A percentile compares a stretch with the other conserved stretches of the same genome.
Conservation (phyloP, 768 basidiomycete genomes). For the Russula sp. region DNA sequence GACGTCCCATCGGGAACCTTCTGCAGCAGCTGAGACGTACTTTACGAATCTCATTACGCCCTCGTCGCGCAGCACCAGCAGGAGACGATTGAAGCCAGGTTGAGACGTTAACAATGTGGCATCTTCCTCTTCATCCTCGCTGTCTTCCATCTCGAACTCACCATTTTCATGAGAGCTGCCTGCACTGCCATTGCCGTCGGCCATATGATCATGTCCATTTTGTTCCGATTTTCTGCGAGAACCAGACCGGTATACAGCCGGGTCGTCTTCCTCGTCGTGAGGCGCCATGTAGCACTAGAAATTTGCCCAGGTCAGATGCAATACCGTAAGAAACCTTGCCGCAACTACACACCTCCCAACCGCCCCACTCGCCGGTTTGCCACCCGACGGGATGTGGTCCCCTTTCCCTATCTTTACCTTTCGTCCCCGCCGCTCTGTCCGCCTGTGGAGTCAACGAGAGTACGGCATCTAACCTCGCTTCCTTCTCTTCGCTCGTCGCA, state of each 20-base stretch:
- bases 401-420: constrained; percentile 31
- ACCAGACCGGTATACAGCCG: constrained; percentile 78
- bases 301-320: constrained; percentile 1
- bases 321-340: background rate
- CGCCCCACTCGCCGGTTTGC: constrained; percentile 78
- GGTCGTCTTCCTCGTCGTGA: constrained; percentile 92
- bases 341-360: constrained; percentile 75
- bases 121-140: constrained; percentile 45
- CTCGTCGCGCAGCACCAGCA: constrained; percentile 88
- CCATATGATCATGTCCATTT: constrained; percentile 22
- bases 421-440: constrained; percentile 8
- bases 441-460: constrained; percentile 77
- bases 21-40: constrained; percentile 85
- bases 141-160: constrained; percentile 3
- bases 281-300: constrained; percentile 88
- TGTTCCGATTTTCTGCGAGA: constrained; percentile 24
- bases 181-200: constrained; percentile 22
- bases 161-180: constrained; percentile 20
- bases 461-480: constrained; percentile 79
- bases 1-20: constrained; percentile 90
- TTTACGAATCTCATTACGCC: constrained; percentile 94
- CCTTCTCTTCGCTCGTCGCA: constrained; percentile 78
- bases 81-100: constrained; percentile 83
- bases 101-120: constrained; percentile 81
- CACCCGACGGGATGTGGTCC: constrained; percentile 42